Base-by-base conservation (phyloP, 192 early-diverging fungal species). In the Diversispora eburnea region DNA sequence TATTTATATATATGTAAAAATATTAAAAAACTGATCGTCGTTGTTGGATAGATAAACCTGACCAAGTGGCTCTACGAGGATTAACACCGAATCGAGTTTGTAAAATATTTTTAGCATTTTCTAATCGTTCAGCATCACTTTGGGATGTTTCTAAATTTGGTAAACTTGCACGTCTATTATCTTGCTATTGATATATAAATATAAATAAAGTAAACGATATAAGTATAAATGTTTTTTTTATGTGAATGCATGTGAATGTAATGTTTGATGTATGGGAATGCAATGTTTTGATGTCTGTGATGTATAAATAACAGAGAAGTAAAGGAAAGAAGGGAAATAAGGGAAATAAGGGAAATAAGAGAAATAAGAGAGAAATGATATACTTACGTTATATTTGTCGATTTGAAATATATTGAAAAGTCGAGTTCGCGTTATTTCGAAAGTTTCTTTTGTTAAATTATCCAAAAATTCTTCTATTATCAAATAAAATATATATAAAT, bases 371-470 rank as follows among this genome's bases (percentile, higher is more conserved):
- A 39, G 15, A 20, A 58, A 15, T 45, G n/a, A 10, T 39, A 10
- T 46, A 72, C 5, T 72, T 47, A 73, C 72, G 33, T 64, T 73
- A 13, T 62, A 73, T 42, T 73, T 64, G 51, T 73, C 72, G 64
- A 64, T 64, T 54, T 73, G 72, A 64, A 73, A 73, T 47, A 73
- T 73, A 0, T 13, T 15, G 9, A 64, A 61, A 57, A 73, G 60
- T 17, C 72, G 72, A n/a, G 49, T 52, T 4, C 72, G 48, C 39
- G 72, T 73, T 64, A 64, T 59, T 33, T 73, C 72, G 63, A 73
- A 73, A 20, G 72, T 73, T 51, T 73, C 72, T 49, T n/a, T 15
- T 2, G 48, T 13, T 39, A 63, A 17, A 42, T 64, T 73, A 25
- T 73, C 60, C 33, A 33, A 54, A 33, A 73, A 73, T 3, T 20